Evolutionary conservation across 2,329 filamentous ascomycete species (phyloP).

Genomic region (Pezicula neosporulosa): DNA sequence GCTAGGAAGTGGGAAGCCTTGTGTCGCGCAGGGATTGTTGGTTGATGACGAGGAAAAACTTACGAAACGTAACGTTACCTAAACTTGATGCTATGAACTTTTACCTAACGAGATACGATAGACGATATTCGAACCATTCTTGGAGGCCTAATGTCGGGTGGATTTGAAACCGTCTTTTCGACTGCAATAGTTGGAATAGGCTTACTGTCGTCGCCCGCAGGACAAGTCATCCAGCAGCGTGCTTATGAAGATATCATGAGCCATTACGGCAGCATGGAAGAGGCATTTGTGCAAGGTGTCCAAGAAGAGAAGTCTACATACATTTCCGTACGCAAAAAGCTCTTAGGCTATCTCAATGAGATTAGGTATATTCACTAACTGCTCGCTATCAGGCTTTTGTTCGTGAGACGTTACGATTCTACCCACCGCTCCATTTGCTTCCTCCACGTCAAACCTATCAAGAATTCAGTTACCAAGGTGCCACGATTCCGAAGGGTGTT

Average conservation of each 20-base stretch:
- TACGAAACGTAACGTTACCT: not conserved
- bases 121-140: conserved; percentile 18
- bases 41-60: conserved; percentile 1
- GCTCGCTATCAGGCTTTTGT: conserved; percentile 6
- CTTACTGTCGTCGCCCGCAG: conserved; percentile 12
- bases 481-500: not conserved
- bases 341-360: too few species aligned
- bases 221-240: conserved; percentile 11
- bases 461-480: not conserved
- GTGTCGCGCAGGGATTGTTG: conserved; percentile 1
- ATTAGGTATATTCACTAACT: too few species aligned
- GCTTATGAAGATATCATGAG: conserved; percentile 14
- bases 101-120: not conserved
- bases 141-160: conserved; percentile 20
- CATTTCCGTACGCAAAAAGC: not conserved
- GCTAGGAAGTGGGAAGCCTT: not conserved
- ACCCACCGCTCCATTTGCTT: conserved; percentile 7
- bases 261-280: conserved; percentile 7
- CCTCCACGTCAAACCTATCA: not conserved
- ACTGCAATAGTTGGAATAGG: conserved; percentile 19
- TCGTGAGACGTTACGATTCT: conserved; percentile 14
- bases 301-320: conserved; percentile 14
- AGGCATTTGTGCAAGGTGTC: conserved; percentile 10
- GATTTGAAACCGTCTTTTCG: conserved; percentile 18
- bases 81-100: not conserved